Base-by-base conservation (phyloP, 805 yeast species). In the Yamadazyma philogaea region DNA sequence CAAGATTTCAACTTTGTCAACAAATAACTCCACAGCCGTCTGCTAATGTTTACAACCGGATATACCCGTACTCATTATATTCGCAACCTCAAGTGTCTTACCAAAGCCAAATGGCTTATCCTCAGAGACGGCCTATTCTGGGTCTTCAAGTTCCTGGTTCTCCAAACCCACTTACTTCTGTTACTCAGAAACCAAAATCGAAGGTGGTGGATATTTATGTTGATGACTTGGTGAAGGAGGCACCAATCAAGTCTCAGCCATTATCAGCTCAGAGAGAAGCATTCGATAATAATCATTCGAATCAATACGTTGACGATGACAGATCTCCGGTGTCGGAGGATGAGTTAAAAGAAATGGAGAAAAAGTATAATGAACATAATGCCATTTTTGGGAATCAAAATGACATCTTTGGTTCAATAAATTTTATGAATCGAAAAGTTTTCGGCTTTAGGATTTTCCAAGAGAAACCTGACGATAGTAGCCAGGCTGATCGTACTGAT, bases 211-310 rank as follows among this genome's bases (percentile, higher is more conserved):
- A 77, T 51, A 77, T 77, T 2, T 77, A 72, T 49, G 66, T 64
- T 41, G 75, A 74, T 2, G 77, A 73, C 45, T 61, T 63, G 32
- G 58, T 71, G 14, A 65, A 69, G 44, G 66, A 61, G 16, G 81
- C 81, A 0, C 81, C 81, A 8, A 51, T 73, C 31, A 60, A 60
- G 19, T 72, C 79, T 12, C 81, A 77, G 51, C 81, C 81, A 4
- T 57, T 75, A 7, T 67, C 75, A 31, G 74, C 81, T 0, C 78
- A 75, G 51, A 55, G 64, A 17, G 72, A 65, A 39, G 62, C 56
- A 40, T 74, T 74, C 45, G 60, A 51, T 26, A 39, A 39, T 21
- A 32, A 37, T 31, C 39, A 34, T n/a, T 11, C 21, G 12, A 39
- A 31, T 38, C 38, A 32, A 24, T 34, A 30, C 16, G 12, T 36